Evolutionary conservation across 2,329 filamentous ascomycete species (phyloP), one percentile per base, ranked within the genome.

Genomic region (Myriosclerotinia duriaeana): DNA sequence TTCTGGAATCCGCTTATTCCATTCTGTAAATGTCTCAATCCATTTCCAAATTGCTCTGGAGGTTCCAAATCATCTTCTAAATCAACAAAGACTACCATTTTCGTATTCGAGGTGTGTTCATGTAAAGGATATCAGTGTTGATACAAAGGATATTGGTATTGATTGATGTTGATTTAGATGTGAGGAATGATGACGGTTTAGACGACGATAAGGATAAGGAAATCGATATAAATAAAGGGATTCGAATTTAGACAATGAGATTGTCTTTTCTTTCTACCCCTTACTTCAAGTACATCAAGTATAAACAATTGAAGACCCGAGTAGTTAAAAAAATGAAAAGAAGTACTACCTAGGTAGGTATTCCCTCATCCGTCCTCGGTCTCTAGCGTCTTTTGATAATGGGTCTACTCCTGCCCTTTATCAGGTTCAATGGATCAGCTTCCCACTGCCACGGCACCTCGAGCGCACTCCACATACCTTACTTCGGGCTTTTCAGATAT

Each of bases 61-160:
- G 74, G 72, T 59, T 76, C 74, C 26, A 65, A 67, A 48, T 76
- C 74, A 68, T 76, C 74, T 44, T 76, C 75, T 46, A 75, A 66
- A 70, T 76, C 73, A 52, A 76, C 69, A 65, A 76, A 76, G 66
- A 76, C 70, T 52, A 75, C 74, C 74, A 76, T 76, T 40, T 66
- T 73, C 26, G 30, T 26, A 52, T 53, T 48, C 67, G 50, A 55
- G 15, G 17, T 20, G 17, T 64, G 17, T 65, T 53, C 42, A 46
- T 50, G 54, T 50, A 12, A 14, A 38, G 46, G 44, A 38, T 26
- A 26, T 26, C 26, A 26, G 26, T 26, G 26, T 26, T 26, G 26
- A 26, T 26, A 26, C 26, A 15, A 30, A 38, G 44, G 11, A 52
- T 54, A 54, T 54, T 20, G 30, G 14, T 54, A n/a, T 38, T 20